Evolutionary conservation across 2,329 filamentous ascomycete species (phyloP).

Genomic region (Colletotrichum sp.): DNA sequence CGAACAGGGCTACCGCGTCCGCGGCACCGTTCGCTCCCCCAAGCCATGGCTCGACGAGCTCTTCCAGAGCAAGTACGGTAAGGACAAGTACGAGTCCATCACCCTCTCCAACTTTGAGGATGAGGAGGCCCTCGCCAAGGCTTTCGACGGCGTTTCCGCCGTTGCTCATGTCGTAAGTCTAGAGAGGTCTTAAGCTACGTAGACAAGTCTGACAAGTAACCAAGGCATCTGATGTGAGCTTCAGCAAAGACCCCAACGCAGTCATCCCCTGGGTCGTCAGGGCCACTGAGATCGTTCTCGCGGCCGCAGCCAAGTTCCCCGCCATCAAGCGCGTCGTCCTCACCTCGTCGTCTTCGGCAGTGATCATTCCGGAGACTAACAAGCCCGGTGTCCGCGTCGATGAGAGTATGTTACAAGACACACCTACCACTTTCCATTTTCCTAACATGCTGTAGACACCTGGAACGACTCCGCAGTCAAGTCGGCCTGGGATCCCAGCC

Average conservation of each 20-base stretch:
- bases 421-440: neutral
- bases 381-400: constrained; percentile 15
- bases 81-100: constrained; percentile 37
- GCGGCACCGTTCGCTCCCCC: constrained; percentile 47
- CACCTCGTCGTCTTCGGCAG: constrained; percentile 38
- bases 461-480: constrained; percentile 40
- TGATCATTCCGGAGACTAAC: constrained; percentile 23
- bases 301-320: constrained; percentile 35
- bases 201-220: constrained; percentile 25
- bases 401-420: constrained; percentile 13
- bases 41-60: constrained; percentile 32
- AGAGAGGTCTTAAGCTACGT: neutral
- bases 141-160: constrained; percentile 27
- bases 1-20: constrained; percentile 44
- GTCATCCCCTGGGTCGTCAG: constrained; percentile 40
- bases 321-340: constrained; percentile 45
- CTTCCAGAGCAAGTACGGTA: constrained; percentile 35
- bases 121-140: constrained; percentile 28
- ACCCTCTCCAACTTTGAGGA: constrained; percentile 36
- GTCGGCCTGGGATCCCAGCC: constrained; percentile 40
- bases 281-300: constrained; percentile 32
- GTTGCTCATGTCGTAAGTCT: constrained; percentile 11
- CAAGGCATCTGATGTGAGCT: constrained; percentile 36
- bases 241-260: constrained; percentile 39
- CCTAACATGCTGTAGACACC: constrained; percentile 19